Percentiles rank a stretch among this genome's conserved stretches.
Conservation (phyloP, 805 yeast genomes). For the Cyberlindnera suaveolens region DNA sequence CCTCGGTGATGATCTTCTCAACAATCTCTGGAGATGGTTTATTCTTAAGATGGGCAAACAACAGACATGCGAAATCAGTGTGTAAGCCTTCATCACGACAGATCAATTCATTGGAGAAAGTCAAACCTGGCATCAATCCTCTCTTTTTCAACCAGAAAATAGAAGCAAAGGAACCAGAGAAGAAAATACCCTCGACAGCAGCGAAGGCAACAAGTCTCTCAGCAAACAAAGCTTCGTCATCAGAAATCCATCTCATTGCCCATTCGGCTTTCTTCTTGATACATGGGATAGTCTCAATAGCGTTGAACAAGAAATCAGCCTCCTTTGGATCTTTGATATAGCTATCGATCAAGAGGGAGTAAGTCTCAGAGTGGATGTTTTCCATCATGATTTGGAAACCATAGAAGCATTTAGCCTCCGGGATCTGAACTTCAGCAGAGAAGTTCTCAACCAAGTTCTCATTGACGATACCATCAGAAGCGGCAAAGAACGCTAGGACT, state of each 20-base stretch:
- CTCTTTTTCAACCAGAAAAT: slow-evolving; percentile 98
- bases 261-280: slow-evolving; percentile 97
- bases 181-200: slow-evolving; percentile 98
- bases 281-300: slow-evolving; percentile 93
- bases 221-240: slow-evolving; percentile 80
- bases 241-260: slow-evolving; percentile 97
- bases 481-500: slow-evolving; percentile 96
- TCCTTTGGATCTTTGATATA: slow-evolving; percentile 96
- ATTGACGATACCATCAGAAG: slow-evolving; percentile 97
- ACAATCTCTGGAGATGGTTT: slow-evolving; percentile 79
- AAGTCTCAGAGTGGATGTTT: slow-evolving; percentile 96
- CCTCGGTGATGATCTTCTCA: slow-evolving; percentile 85
- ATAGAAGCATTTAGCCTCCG: slow-evolving; percentile 98
- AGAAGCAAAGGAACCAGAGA: slow-evolving; percentile 97
- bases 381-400: slow-evolving; percentile 99
- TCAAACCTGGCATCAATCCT: slow-evolving; percentile 98
- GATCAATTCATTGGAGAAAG: slow-evolving; percentile 95
- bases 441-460: slow-evolving; percentile 97
- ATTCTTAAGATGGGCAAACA: slow-evolving; percentile 87
- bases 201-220: slow-evolving; percentile 98
- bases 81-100: slow-evolving; percentile 99
- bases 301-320: slow-evolving; percentile 84
- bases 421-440: slow-evolving; percentile 93
- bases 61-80: slow-evolving; percentile 95
- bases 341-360: slow-evolving; percentile 89